Evolutionary conservation across 2,329 filamentous ascomycete species (phyloP), one percentile per base, ranked within the genome.

Genomic region (Aspergillus luchuensis): DNA sequence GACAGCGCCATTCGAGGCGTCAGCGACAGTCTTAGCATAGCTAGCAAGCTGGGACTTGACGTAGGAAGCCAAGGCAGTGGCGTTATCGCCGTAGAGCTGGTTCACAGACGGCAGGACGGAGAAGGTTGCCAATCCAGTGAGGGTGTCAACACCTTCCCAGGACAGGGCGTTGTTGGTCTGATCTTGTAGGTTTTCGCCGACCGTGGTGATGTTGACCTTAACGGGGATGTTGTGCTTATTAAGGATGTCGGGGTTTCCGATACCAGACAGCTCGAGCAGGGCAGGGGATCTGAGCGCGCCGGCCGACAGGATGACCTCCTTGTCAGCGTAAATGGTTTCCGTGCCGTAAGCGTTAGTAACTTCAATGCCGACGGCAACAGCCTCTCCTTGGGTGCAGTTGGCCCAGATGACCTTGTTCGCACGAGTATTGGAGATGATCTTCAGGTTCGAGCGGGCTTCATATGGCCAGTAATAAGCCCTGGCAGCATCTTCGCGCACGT

Each of bases 291-390:
- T 82, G 47, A 84, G 74, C 17, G 82, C 80, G 0, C 87, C 87
- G 1, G 86, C 85, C 0, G 84, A 84, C 2, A 90, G 71, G 47
- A 90, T 81, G 17, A 89, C 81, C 63, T 89, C 87, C 57, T 74
- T 73, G 33, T 65, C 69, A 64, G 69, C 76, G 13, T 67, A 69
- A 17, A 69, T 63, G 10, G 54, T 69, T 15, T 65, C 58, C 17
- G 50, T 59, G 10, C 72, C 72, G 51, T 74, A 59, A 2, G 54
- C n/a, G 7, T 57, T 51, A 1, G 59, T 72, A 5, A 75, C 62
- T 43, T 73, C 70, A 5, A 76, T 73, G 10, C 72, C 75, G 33
- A 61, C 62, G 8, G 74, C 75, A 15, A 65, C 53, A 2, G 66
- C 65, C 6, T 68, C 65, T 4, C 45, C 30, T 15, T 55, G 21